Evolutionary conservation across 2,329 filamentous ascomycete species (phyloP).

Genomic region (Paecilomyces sp.): DNA sequence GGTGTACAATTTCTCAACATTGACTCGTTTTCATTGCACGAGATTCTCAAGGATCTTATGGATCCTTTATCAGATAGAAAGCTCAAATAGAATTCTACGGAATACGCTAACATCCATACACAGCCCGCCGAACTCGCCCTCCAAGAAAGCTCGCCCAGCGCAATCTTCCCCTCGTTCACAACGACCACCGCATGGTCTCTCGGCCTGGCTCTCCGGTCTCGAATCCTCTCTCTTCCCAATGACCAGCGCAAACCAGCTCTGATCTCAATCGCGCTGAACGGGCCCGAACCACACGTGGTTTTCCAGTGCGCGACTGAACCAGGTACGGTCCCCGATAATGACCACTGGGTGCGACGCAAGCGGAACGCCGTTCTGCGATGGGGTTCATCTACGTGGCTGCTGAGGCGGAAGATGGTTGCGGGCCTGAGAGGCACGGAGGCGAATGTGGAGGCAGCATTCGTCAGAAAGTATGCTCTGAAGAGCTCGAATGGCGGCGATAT

Average conservation of each 20-base stretch:
- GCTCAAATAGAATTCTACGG: neutral
- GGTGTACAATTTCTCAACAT: too few relatives aligned
- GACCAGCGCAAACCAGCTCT: slow-evolving; percentile 30
- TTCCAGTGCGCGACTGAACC: slow-evolving; percentile 64
- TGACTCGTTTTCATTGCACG: too few relatives aligned
- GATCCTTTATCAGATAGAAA: neutral
- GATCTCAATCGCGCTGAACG: slow-evolving; percentile 31
- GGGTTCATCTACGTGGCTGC: slow-evolving; percentile 62
- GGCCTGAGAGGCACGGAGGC: slow-evolving; percentile 7
- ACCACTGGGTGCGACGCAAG: slow-evolving; percentile 65
- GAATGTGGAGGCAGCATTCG: slow-evolving; percentile 59
- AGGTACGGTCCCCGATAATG: slow-evolving; percentile 65
- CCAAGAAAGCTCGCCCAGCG: slow-evolving; percentile 20
- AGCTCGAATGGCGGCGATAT: slow-evolving; percentile 36
- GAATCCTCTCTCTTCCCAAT: slow-evolving; percentile 26
- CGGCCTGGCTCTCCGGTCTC: slow-evolving; percentile 29
- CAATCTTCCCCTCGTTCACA: slow-evolving; percentile 31
- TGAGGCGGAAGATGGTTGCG: slow-evolving; percentile 56
- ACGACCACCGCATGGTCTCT: slow-evolving; percentile 30
- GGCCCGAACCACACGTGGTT: slow-evolving; percentile 46
- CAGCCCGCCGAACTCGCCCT: slow-evolving; percentile 21
- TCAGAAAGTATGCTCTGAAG: slow-evolving; percentile 57
- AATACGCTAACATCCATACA: neutral
- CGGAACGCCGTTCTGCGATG: slow-evolving; percentile 64
- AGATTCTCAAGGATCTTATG: too few relatives aligned